Conservation (phyloP, 768 basidiomycete species). For the Lactifluus pinguis region DNA sequence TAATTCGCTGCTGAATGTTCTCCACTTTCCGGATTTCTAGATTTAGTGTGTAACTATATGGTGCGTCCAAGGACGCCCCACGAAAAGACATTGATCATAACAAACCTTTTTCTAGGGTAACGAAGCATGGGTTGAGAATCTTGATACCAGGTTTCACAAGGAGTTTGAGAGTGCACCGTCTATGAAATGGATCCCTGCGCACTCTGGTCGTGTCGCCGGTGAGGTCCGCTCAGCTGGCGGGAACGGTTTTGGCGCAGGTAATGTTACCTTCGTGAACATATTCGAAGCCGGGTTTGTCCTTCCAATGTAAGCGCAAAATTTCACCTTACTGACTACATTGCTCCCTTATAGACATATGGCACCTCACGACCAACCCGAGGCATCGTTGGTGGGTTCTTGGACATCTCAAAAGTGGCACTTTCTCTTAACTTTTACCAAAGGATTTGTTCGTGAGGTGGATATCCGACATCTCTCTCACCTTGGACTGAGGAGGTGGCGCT, state of each 20-base stretch:
- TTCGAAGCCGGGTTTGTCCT: constrained; percentile 66
- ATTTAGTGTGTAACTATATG: constrained; percentile 85
- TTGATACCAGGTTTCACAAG: constrained; percentile 50
- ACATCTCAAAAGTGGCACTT: neutral
- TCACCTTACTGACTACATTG: neutral
- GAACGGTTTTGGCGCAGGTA: constrained; percentile 59
- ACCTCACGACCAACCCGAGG: constrained; percentile 84
- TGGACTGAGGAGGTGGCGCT: constrained; percentile 10
- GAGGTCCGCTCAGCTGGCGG: constrained; percentile 64
- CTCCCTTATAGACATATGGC: constrained; percentile 65
- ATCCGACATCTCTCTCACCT: constrained; percentile 38
- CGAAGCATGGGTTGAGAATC: constrained; percentile 59
- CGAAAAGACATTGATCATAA: neutral
- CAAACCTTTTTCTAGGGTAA: constrained; percentile 49
- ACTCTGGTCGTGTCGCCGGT: constrained; percentile 51
- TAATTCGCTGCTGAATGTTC: neutral
- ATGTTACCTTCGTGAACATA: constrained; percentile 73
- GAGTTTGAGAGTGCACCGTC: constrained; percentile 47
- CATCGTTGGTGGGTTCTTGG: constrained; percentile 51
- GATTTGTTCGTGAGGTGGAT: no score
- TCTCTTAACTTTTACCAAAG: constrained; percentile 1
- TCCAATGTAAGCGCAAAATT: neutral
- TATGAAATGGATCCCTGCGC: constrained; percentile 47
- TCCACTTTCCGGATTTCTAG: neutral
- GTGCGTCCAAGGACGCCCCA: constrained; percentile 29